Percentiles rank a stretch among this genome's conserved stretches.
Evolutionary conservation across 2,329 filamentous ascomycete species (phyloP).

Genomic region (Dothistroma septosporum): DNA sequence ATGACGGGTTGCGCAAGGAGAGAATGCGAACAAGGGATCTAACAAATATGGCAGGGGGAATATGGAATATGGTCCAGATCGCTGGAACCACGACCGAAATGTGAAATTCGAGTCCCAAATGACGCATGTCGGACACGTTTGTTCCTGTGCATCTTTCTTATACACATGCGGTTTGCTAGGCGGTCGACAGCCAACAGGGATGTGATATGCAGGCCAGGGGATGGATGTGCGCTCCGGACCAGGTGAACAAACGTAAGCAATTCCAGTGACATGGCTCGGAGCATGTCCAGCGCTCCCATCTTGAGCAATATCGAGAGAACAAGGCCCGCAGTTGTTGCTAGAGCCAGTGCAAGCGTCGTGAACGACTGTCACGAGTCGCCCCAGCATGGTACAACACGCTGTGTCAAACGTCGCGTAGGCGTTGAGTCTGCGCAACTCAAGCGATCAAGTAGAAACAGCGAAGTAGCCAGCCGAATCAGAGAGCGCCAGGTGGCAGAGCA

Average conservation of each 20-base stretch:
- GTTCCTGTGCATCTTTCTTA: conserved; percentile 1
- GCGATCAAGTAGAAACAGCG: conserved; percentile 15
- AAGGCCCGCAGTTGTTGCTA: not conserved
- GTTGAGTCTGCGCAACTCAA: conserved; percentile 7
- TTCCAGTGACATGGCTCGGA: conserved; percentile 8
- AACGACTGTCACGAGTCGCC: conserved; percentile 16
- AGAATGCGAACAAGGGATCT: not conserved
- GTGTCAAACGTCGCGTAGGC: not conserved
- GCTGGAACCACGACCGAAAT: not conserved
- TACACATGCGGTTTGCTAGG: conserved; percentile 9
- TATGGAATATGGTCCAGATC: not conserved
- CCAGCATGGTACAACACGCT: not conserved
- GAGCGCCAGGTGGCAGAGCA: conserved; percentile 10
- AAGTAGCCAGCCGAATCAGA: conserved; percentile 7
- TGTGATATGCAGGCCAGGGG: conserved; percentile 8
- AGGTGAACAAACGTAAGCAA: conserved; percentile 6
- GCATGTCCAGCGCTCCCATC: not conserved
- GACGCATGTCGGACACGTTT: conserved; percentile 5
- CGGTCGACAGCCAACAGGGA: conserved; percentile 7
- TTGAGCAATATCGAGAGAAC: not conserved
- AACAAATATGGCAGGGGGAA: not conserved
- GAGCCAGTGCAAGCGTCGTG: not conserved
- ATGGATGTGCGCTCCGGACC: not conserved
- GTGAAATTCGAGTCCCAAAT: conserved; percentile 3
- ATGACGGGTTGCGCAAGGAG: not conserved